Conservation (phyloP, 768 basidiomycete species). For the Rhodotorula sphaerocarpa region DNA sequence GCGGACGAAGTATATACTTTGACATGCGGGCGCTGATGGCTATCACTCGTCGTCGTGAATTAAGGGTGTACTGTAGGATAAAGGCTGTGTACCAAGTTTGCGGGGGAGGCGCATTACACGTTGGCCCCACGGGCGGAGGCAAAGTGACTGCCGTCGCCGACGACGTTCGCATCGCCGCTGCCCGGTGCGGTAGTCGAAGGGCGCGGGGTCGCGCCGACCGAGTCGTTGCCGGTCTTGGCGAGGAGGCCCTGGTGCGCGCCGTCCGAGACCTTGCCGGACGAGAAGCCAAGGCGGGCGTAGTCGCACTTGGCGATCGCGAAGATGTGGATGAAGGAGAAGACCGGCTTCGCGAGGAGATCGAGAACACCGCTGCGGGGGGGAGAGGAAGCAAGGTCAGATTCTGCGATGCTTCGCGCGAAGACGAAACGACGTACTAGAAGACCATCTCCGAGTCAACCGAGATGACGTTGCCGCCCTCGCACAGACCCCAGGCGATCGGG, state of each 20-base stretch:
- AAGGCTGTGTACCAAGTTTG: no score
- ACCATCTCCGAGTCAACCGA: conserved; percentile 52
- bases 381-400: not conserved
- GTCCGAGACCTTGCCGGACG: conserved; percentile 23
- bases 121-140: no score
- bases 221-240: no score
- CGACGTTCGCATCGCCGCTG: no score
- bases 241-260: conserved; percentile 11
- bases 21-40: no score
- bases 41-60: no score
- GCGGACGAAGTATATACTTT: no score
- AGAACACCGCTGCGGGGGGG: conserved; percentile 45
- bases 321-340: conserved; percentile 43
- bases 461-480: conserved; percentile 51
- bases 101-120: no score
- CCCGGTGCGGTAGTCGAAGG: not conserved
- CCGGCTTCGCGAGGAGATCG: conserved; percentile 45
- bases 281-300: conserved; percentile 37
- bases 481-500: conserved; percentile 55
- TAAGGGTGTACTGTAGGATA: no score
- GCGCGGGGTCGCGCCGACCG: not conserved
- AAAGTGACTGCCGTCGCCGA: no score
- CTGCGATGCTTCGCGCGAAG: no score
- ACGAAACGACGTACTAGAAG: conserved; percentile 9
- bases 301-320: conserved; percentile 41